These are phyloP conservation scores for Umbelopsis ramanniana DNA, from an alignment of 192 early-diverging fungal species.

Conservation along the genomic window DNA sequence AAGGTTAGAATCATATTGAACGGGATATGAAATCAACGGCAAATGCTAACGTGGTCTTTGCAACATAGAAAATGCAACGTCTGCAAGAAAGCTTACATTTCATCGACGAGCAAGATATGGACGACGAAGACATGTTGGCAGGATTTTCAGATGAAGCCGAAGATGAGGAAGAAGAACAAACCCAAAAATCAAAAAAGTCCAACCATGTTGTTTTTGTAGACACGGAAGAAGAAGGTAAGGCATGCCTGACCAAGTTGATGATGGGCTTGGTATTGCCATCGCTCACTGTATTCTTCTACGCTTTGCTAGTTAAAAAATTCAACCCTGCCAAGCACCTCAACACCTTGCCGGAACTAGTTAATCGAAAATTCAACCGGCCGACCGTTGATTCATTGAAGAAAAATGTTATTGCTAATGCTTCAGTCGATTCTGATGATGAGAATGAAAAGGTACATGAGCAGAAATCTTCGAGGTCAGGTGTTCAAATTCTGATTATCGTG, in stretches of 20 bases:
- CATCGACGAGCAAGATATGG: slow-evolving; percentile 45
- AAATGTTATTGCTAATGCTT: slow-evolving; percentile 36
- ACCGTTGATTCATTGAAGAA: slow-evolving; percentile 59
- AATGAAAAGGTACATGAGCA: slow-evolving; percentile 18
- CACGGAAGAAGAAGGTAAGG: slow-evolving; percentile 59
- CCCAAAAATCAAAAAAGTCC: slow-evolving; percentile 37
- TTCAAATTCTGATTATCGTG: background rate
- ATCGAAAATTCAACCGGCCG: slow-evolving; percentile 84
- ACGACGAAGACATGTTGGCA: slow-evolving; percentile 35
- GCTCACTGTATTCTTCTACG: no score
- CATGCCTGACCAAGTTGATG: background rate
- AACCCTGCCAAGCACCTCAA: slow-evolving; percentile 82
- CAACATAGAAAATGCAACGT: slow-evolving; percentile 68
- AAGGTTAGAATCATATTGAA: slow-evolving; percentile 49
- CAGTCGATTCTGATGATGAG: slow-evolving; percentile 32
- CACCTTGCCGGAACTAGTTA: slow-evolving; percentile 78
- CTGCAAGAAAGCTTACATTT: slow-evolving; percentile 76
- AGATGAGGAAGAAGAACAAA: slow-evolving; percentile 35
- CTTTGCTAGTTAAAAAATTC: slow-evolving; percentile 63
- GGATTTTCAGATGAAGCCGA: slow-evolving; percentile 32
- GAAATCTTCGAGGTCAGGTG: background rate
- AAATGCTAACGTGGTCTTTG: slow-evolving; percentile 2
- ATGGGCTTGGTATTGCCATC: no score
- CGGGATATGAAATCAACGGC: no score
- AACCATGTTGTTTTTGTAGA: slow-evolving; percentile 86